phyloP scores from a whole-genome alignment of 2,329 filamentous ascomycete genomes.

The Teratosphaeria gauchensis region DNA sequence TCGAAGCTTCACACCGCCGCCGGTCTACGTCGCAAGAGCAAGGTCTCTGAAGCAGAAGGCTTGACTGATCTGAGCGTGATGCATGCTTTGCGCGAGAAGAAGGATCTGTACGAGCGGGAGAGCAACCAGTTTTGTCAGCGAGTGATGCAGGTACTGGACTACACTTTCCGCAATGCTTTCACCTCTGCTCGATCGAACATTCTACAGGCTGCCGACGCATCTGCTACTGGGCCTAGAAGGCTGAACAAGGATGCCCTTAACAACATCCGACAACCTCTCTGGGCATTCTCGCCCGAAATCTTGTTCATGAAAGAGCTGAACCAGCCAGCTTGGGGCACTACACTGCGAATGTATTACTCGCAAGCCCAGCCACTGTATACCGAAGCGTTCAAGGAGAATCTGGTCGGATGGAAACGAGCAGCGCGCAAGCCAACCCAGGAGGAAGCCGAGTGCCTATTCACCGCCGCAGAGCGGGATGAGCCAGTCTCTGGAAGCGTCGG shows the following conservation, averaged over 20 bases:
- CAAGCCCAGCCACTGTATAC: slow-evolving; percentile 69
- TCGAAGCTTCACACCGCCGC: slow-evolving; percentile 40
- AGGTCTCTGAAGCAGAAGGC: not conserved
- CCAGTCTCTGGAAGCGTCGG: slow-evolving; percentile 28
- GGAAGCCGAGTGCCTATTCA: slow-evolving; percentile 55
- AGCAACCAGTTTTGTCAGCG: slow-evolving; percentile 67
- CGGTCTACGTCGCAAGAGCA: slow-evolving; percentile 1
- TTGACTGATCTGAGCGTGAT: slow-evolving; percentile 66
- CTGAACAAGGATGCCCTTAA: slow-evolving; percentile 62
- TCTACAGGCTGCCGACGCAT: slow-evolving; percentile 24
- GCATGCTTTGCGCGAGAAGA: slow-evolving; percentile 90
- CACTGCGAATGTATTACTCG: slow-evolving; percentile 72
- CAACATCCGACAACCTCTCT: slow-evolving; percentile 61
- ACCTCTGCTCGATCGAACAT: slow-evolving; percentile 38
- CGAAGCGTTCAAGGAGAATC: slow-evolving; percentile 69
- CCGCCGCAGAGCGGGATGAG: slow-evolving; percentile 78
- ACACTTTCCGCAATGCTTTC: slow-evolving; percentile 68
- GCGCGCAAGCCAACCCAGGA: slow-evolving; percentile 21
- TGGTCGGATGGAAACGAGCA: slow-evolving; percentile 56
- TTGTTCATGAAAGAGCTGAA: slow-evolving; percentile 84
- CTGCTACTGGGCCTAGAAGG: slow-evolving; percentile 34
- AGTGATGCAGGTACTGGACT: slow-evolving; percentile 70
- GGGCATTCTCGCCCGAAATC: slow-evolving; percentile 80
- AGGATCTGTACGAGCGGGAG: slow-evolving; percentile 74
- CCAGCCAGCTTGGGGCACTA: slow-evolving; percentile 65